Base-by-base conservation (phyloP, 495 filamentous ascomycete genomes). In the Clohesyomyces aquaticus region DNA sequence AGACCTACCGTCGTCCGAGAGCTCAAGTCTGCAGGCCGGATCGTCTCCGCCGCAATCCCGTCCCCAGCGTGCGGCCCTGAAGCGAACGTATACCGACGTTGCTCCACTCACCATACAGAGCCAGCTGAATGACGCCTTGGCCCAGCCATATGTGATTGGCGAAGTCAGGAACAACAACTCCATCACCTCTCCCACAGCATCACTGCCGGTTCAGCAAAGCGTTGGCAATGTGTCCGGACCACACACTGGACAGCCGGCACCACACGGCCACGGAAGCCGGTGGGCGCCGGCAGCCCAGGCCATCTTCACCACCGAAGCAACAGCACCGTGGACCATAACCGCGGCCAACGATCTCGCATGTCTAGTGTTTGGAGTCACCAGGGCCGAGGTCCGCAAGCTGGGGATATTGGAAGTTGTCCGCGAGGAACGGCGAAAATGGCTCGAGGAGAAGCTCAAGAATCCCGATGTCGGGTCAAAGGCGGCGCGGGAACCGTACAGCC, bases 311-410 rank as follows among this genome's bases (percentile, higher is more conserved):
- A 98, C 94, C 16, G 90, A 95, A 75, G 82, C 90, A 46, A 81
- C 87, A 46, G 81, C 88, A 10, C 95, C 94, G 3, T 98, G 91
- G 90, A 98, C 93, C 1, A 96, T 98, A 57, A 80, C 96, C 48
- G 88, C 93, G 8, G 95, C 94, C n/a, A 98, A 98, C 71, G 94
- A 98, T 74, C 80, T 98, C 32, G 93, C 95, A 16, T 98, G 94
- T 76, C 81, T 98, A 25, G 84, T 98, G 48, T 98, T 98, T 76
- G 94, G 94, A 38, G 91, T 98, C 26, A 95, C 93, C 4, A 90
- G 91, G 71, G 89, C 90, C 9, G 94, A 98, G 76, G 88, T 98
- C 32, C 86, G 91, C 27, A 96, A 91, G 71, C 85, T 98, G 79
- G 92, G 95, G 59, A 98, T 98, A 58, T 73, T 98, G 56, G 94